Evolutionary conservation across 1,284 basidiomycete genomes (phyloP), one percentile per base, ranked within the genome.

Genomic region (Lentinula novae-zelandiae): DNA sequence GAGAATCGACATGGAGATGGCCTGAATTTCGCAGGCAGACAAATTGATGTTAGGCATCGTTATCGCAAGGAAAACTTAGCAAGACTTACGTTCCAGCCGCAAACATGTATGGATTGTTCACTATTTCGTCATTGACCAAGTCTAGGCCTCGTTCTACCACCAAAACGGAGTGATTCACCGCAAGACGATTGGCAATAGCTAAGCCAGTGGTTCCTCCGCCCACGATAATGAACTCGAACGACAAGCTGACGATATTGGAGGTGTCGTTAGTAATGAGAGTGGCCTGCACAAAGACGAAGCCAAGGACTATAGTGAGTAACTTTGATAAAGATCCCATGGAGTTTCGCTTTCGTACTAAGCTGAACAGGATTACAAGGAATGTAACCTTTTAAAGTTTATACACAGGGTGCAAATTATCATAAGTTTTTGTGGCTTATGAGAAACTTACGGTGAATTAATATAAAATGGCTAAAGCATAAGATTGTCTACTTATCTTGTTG

Each of bases 171-270:
- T 60, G 51, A 7, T 60, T 44, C 2, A 58, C 51, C 7, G 58
- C 20, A 17, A 60, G 64, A 5, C 64, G 64, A 38, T 60, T 60
- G 22, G 58, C 58, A n/a, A 53, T 34, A 7, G 56, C 56, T 10
- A 57, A 36, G 3, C 33, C 56, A 13, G 56, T 57, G 5, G 56
- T 64, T 1, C 64, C 64, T 31, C 64, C 64, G 10, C 64, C 64
- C 3, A 60, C 51, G 31, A 60, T 31, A 39, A 60, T 60, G 42
- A 53, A 60, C 17, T 60, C 58, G 27, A 40, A 60, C 12, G 57
- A 52, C 22, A 17, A 51, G 22, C 9, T 38, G 9, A 20, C 20
- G 12, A 54, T 20, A 10, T 22, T 31, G 8, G 53, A 44, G 12
- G 20, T 27, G n/a, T 54, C 53, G 13, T 42, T 44, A 6, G 39